These are phyloP conservation scores for Globisporangium mamillatum DNA, from an alignment of 352 stramenopile species.

Conservation along the genomic window DNA sequence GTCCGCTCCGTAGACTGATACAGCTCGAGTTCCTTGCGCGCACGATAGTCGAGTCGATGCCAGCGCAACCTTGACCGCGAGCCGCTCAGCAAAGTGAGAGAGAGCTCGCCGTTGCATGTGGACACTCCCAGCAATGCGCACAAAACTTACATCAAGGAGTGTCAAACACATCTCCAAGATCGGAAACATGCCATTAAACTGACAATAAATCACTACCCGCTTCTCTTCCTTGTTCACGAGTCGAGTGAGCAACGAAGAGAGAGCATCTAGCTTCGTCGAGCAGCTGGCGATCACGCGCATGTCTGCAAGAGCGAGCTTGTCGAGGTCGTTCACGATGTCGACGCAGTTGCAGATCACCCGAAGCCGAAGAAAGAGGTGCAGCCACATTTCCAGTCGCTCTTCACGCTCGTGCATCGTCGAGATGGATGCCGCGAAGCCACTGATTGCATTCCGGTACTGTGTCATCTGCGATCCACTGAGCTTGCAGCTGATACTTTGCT, in stretches of 20 bases:
- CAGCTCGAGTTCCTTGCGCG: conserved; percentile 36
- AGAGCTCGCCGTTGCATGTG: conserved; percentile 57
- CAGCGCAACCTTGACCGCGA: conserved; percentile 63
- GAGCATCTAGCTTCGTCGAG: conserved; percentile 60
- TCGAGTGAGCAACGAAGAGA: conserved; percentile 53
- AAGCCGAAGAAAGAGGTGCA: conserved; percentile 63
- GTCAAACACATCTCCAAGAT: conserved; percentile 71
- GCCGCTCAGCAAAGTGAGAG: conserved; percentile 66
- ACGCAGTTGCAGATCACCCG: conserved; percentile 81
- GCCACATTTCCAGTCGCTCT: conserved; percentile 58
- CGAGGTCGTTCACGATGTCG: conserved; percentile 68
- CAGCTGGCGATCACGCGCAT: conserved; percentile 48
- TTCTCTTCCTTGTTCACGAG: conserved; percentile 56
- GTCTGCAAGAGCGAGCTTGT: conserved; percentile 76
- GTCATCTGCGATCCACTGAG: conserved; percentile 48
- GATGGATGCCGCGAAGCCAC: conserved; percentile 48
- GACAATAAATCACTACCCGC: conserved; percentile 78
- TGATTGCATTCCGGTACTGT: conserved; percentile 68
- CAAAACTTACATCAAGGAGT: conserved; percentile 58
- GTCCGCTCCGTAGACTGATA: conserved; percentile 69
- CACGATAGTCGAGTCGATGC: conserved; percentile 59
- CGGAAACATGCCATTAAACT: conserved; percentile 69
- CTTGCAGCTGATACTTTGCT: conserved; percentile 68
- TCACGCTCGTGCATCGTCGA: conserved; percentile 35
- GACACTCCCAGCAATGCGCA: conserved; percentile 55